A percentile compares a stretch with the other conserved stretches of the same genome.
Conservation (phyloP, 179 eudicot genomes). For the Spergularia azorica region DNA sequence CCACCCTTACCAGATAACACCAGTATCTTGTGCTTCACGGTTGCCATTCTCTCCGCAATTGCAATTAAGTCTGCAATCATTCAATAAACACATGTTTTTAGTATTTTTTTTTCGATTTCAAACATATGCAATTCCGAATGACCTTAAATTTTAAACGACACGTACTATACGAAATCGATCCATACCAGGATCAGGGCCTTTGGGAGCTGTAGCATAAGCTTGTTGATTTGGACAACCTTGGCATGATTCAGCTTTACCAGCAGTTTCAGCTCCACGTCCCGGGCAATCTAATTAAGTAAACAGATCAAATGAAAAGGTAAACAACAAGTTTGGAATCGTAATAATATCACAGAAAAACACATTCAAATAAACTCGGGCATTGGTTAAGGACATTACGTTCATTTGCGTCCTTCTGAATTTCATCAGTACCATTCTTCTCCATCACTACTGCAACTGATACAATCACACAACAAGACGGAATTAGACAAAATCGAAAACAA, state of each 20-base stretch:
- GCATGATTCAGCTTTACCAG: constrained; percentile 83
- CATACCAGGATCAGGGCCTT: constrained; percentile 92
- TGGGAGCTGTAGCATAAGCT: constrained; percentile 89
- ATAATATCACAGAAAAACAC: not conserved
- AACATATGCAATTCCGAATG: not conserved
- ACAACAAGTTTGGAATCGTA: not conserved
- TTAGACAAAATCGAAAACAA: too few relatives aligned
- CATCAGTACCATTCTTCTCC: constrained; percentile 31
- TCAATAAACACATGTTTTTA: too few relatives aligned
- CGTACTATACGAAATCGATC: too few relatives aligned
- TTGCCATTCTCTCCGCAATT: constrained; percentile 89
- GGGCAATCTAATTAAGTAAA: constrained; percentile 67
- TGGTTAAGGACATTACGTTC: constrained; percentile 49
- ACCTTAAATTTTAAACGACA: not conserved
- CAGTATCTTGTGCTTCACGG: constrained; percentile 91
- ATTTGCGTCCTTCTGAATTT: constrained; percentile 77
- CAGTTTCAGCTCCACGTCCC: constrained; percentile 74
- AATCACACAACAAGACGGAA: not conserved
- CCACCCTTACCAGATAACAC: constrained; percentile 94
- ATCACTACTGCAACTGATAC: constrained; percentile 15
- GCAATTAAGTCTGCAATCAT: constrained; percentile 63
- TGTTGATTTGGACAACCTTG: constrained; percentile 94
- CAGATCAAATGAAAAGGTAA: not conserved
- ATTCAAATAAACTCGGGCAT: not conserved
- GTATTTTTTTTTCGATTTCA: too few relatives aligned